Base-by-base conservation (phyloP, 2,329 filamentous ascomycete species). In the Colletotrichum tabaci region DNA sequence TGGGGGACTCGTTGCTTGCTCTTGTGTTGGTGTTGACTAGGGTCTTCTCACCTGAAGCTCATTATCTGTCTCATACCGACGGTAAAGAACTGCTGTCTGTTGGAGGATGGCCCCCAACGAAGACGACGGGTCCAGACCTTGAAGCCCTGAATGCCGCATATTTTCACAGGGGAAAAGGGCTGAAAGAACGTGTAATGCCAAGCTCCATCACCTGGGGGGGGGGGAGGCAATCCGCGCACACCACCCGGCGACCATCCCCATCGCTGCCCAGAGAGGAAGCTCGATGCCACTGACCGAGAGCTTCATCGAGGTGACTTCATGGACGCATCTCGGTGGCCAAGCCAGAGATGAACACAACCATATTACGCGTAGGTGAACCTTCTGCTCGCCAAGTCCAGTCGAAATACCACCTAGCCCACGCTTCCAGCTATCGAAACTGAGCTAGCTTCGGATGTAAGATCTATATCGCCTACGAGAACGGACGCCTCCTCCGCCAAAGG, bases 401-500 rank as follows among this genome's bases (percentile, higher is more conserved):
- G 23, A 12, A 35, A 61, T 38, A 38, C 58, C 30, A 47, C 58
- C 58, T 38, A 12, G 21, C 16, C 16, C 55, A 18, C 38, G 8
- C 46, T 30, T 8, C n/a, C 8, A 47, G 12, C 15, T 6, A 46
- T 8, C 9, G 2, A n/a, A 38, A 15, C 35, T 21, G 12, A 9
- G 26, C n/a, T 44, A 44, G 55, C 13, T 26, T 44, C 55, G 55
- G 49, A 26, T 57, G 58, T 35, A 15, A 68, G 60, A 64, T 52
- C 52, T 64, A 52, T 64, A 46, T 56, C 60, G 21, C 47, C 47
- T 23, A 53, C 49, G 57, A 40, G 30, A 57, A 63, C 42, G 21
- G 49, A 63, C 57, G 49, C 38, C 26, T 56, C 30, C 47, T 40
- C 58, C 52, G 38, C 65, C 49, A 18, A 47, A n/a, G 23, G 40